A percentile compares a stretch with the other conserved stretches of the same genome.
Evolutionary conservation across 2,329 filamentous ascomycete genomes (phyloP).

Genomic region (Colletotrichum sublineola): DNA sequence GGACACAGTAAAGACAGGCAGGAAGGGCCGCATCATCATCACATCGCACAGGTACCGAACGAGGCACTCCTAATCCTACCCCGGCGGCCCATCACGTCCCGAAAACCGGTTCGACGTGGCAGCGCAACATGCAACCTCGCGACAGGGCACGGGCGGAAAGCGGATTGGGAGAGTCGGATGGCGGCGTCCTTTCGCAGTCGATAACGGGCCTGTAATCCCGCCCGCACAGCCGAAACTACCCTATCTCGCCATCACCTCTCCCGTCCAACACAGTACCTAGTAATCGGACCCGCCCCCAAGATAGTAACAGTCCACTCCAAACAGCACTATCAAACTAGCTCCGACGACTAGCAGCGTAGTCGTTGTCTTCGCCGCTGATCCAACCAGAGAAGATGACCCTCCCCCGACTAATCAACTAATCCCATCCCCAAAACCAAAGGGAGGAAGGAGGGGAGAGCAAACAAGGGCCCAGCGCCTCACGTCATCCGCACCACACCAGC

Average conservation of each 20-base stretch:
- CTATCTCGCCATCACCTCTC: constrained; percentile 25
- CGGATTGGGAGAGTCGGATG: neutral
- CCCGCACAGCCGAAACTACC: constrained; percentile 32
- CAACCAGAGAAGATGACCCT: neutral
- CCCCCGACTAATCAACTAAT: neutral
- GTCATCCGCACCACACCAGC: constrained; percentile 24
- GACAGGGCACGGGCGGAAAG: neutral
- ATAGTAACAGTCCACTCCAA: neutral
- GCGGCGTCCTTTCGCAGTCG: neutral
- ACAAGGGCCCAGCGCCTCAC: constrained; percentile 18
- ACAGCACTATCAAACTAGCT: neutral
- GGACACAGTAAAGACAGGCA: neutral
- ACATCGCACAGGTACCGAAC: neutral
- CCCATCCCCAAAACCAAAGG: neutral
- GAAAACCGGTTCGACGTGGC: constrained; percentile 3
- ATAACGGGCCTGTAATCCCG: neutral
- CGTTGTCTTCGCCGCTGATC: neutral
- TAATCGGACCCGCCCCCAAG: neutral
- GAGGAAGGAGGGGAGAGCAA: too few relatives aligned
- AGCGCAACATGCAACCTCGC: neutral
- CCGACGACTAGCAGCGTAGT: neutral
- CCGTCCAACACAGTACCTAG: neutral
- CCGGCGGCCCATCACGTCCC: constrained; percentile 12
- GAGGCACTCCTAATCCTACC: constrained; percentile 1
- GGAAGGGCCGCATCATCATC: neutral